Evolutionary conservation across 2,329 filamentous ascomycete genomes (phyloP).

Genomic region (Beauveria caledonica): DNA sequence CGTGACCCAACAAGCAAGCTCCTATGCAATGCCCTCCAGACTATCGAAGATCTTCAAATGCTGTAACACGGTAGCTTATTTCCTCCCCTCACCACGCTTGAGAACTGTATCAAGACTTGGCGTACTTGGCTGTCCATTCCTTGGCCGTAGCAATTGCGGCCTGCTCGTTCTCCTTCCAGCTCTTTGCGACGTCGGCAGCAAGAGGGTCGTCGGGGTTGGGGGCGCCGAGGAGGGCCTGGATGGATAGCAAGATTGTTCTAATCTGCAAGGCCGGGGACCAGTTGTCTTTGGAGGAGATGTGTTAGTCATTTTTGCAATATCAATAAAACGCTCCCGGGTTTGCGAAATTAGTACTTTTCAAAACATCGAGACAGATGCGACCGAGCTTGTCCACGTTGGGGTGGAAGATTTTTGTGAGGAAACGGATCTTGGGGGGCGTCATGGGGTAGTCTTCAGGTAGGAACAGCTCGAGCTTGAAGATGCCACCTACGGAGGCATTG

Average conservation of each 20-base stretch:
- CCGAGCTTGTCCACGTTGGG: slow-evolving; percentile 98
- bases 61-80: neutral
- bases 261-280: slow-evolving; percentile 98
- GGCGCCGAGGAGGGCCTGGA: slow-evolving; percentile 90
- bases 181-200: slow-evolving; percentile 93
- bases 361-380: slow-evolving; percentile 90
- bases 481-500: slow-evolving; percentile 45
- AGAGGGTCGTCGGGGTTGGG: slow-evolving; percentile 98
- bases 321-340: neutral
- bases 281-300: slow-evolving; percentile 57
- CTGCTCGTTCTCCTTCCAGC: slow-evolving; percentile 94
- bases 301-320: neutral
- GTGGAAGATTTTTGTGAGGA: slow-evolving; percentile 98
- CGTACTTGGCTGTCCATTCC: slow-evolving; percentile 86
- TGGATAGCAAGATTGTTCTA: slow-evolving; percentile 94
- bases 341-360: slow-evolving; percentile 65
- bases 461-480: slow-evolving; percentile 96
- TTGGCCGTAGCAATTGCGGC: slow-evolving; percentile 86
- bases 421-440: slow-evolving; percentile 97
- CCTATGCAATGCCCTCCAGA: slow-evolving; percentile 2
- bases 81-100: neutral
- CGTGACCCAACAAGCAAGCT: neutral
- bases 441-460: slow-evolving; percentile 98
- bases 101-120: slow-evolving; percentile 37
- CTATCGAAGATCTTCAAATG: neutral